Conservation (phyloP, 1,284 basidiomycete genomes). For the Ceratobasidium sp. region DNA sequence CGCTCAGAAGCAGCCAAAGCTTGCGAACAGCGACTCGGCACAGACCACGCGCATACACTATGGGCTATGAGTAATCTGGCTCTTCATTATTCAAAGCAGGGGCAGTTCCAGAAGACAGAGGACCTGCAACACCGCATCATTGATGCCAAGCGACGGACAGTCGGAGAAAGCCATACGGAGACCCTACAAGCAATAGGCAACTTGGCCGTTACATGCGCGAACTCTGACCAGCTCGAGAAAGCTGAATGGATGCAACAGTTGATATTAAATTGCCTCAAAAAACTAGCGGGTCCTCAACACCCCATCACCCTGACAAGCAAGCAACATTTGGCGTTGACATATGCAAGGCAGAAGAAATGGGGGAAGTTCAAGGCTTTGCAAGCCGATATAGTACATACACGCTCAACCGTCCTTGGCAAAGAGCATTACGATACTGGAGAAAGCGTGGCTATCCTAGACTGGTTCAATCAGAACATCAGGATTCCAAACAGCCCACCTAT, state of each 20-base stretch:
- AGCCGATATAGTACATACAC: neutral
- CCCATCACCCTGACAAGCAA: neutral
- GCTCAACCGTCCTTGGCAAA: neutral
- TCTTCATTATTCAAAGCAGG: neutral
- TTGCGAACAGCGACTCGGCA: neutral
- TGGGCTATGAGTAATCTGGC: neutral
- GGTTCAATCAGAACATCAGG: too few relatives aligned
- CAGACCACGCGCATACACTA: neutral
- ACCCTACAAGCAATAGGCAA: neutral
- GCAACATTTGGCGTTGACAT: too few relatives aligned
- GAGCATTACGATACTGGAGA: neutral
- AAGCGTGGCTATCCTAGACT: neutral
- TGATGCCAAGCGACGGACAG: neutral
- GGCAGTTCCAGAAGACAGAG: neutral
- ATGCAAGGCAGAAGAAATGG: neutral
- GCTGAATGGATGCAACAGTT: neutral
- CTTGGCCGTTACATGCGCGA: neutral
- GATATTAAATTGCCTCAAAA: neutral
- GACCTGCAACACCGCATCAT: neutral
- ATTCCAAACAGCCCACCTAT: too few relatives aligned
- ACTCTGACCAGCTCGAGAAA: neutral
- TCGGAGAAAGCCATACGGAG: neutral
- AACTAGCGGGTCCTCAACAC: neutral
- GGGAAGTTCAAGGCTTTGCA: neutral
- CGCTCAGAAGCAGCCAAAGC: neutral